Percentiles rank a stretch among this genome's conserved stretches.
These are phyloP conservation scores for Trametes elegans DNA, from an alignment of 768 basidiomycete species.

Conservation along the genomic window DNA sequence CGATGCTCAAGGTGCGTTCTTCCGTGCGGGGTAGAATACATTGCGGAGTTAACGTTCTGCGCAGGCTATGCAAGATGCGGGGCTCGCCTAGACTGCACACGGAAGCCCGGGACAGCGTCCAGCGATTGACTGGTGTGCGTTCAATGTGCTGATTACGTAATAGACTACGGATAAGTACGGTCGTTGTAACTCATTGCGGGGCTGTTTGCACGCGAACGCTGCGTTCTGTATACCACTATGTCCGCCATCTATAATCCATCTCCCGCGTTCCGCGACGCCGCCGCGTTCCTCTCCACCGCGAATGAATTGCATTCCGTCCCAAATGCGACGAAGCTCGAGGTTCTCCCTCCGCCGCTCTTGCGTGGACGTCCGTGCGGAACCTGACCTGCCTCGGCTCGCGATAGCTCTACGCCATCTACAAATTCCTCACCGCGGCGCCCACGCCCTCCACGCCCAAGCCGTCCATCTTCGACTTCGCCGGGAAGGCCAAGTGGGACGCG, in stretches of 20 bases:
- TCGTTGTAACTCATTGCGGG: conserved; percentile 19
- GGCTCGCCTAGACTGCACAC: conserved; percentile 49
- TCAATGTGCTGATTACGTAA: conserved; percentile 37
- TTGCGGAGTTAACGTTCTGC: conserved; percentile 6
- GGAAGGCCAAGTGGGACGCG: conserved; percentile 86
- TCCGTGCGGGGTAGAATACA: not conserved
- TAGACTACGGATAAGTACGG: conserved; percentile 22
- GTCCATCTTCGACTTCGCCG: conserved; percentile 74
- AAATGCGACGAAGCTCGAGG: conserved; percentile 72
- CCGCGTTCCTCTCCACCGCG: conserved; percentile 57
- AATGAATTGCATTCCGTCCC: conserved; percentile 55
- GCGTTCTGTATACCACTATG: conserved; percentile 19
- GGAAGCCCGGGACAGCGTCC: not conserved
- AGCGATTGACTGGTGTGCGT: not conserved
- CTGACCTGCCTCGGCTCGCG: conserved; percentile 8
- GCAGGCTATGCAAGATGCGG: conserved; percentile 79
- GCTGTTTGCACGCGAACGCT: conserved; percentile 3
- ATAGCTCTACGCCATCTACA: conserved; percentile 86
- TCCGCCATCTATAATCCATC: conserved; percentile 34
- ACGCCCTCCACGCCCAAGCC: conserved; percentile 60
- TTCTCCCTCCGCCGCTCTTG: conserved; percentile 32
- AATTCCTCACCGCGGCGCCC: conserved; percentile 60
- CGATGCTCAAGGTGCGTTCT: conserved; percentile 78
- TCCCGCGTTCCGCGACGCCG: conserved; percentile 55
- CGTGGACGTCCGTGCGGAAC: conserved; percentile 12